phyloP scores from a whole-genome alignment of 2,329 filamentous ascomycete species.

The Chrysosporium queenslandicum region DNA sequence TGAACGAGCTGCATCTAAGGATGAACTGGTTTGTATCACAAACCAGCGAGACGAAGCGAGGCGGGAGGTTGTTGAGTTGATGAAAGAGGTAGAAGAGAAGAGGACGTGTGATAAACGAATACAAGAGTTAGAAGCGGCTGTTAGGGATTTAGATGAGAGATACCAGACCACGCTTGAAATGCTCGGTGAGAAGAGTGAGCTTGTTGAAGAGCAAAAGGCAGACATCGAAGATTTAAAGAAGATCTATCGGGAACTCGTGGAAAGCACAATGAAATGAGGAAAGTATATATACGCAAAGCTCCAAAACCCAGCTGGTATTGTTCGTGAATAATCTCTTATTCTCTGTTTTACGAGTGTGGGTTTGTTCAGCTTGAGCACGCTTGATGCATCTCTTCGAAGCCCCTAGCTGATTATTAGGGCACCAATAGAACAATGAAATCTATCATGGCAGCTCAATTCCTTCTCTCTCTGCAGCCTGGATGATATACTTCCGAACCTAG shows the following conservation, averaged over 20 bases:
- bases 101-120: constrained; percentile 52
- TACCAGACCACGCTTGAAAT: constrained; percentile 90
- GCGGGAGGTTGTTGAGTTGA: constrained; percentile 79
- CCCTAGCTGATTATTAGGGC: not conserved
- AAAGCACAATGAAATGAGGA: constrained; percentile 62
- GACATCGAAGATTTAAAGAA: constrained; percentile 90
- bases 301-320: not conserved
- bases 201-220: constrained; percentile 77
- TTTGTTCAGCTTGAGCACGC: not conserved
- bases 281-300: not conserved
- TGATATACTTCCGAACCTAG: constrained; percentile 64
- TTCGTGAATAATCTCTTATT: not conserved
- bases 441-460: constrained; percentile 55
- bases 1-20: constrained; percentile 78
- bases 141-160: constrained; percentile 59
- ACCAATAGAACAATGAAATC: not conserved
- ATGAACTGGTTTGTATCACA: constrained; percentile 70
- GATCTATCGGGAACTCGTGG: constrained; percentile 88
- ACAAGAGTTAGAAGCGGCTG: constrained; percentile 55
- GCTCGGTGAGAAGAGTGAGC: constrained; percentile 92
- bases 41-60: constrained; percentile 85
- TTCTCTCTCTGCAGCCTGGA: constrained; percentile 70
- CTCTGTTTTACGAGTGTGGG: not conserved
- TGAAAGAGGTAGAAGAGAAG: constrained; percentile 73
- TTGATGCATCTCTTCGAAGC: not conserved